phyloP scores from a whole-genome alignment of 176 grass and related monocot genomes.

The Urochloa ruziziensis region DNA sequence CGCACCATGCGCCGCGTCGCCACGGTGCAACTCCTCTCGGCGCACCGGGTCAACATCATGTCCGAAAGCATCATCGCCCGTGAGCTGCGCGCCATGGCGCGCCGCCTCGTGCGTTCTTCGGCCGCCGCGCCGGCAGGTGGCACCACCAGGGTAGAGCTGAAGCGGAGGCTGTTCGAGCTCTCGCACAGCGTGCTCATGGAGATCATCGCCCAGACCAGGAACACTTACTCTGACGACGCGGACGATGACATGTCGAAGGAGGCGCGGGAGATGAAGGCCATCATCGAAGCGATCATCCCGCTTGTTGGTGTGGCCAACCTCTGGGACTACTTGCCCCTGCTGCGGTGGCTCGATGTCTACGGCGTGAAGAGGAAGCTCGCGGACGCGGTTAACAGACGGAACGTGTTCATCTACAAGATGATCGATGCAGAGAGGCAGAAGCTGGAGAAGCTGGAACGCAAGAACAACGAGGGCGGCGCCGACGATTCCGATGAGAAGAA shows the following conservation, averaged over 20 bases:
- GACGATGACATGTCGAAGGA: slow-evolving; percentile 31
- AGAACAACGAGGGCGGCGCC: not conserved
- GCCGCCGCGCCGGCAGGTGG: not conserved
- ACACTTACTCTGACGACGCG: not conserved
- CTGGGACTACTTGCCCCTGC: slow-evolving; percentile 55
- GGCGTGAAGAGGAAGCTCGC: slow-evolving; percentile 23
- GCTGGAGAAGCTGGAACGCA: not conserved
- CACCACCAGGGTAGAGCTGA: slow-evolving; percentile 41
- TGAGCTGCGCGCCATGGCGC: slow-evolving; percentile 25
- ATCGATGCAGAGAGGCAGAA: slow-evolving; percentile 43
- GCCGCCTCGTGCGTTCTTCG: slow-evolving; percentile 17
- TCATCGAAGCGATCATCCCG: slow-evolving; percentile 26
- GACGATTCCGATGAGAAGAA: not conserved
- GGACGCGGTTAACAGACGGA: slow-evolving; percentile 5
- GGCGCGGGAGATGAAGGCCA: slow-evolving; percentile 22
- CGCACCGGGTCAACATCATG: slow-evolving; percentile 25
- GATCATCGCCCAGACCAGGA: slow-evolving; percentile 11
- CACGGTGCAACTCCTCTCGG: slow-evolving; percentile 47
- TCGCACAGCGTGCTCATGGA: not conserved
- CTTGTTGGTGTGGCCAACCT: slow-evolving; percentile 32
- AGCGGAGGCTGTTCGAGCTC: slow-evolving; percentile 16
- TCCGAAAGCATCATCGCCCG: slow-evolving; percentile 19
- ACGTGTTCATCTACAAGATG: slow-evolving; percentile 32
- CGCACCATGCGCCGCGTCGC: slow-evolving; percentile 58
- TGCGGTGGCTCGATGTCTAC: slow-evolving; percentile 41